phyloP scores from a whole-genome alignment of 805 yeast species.

The Starmerella asiatica region DNA sequence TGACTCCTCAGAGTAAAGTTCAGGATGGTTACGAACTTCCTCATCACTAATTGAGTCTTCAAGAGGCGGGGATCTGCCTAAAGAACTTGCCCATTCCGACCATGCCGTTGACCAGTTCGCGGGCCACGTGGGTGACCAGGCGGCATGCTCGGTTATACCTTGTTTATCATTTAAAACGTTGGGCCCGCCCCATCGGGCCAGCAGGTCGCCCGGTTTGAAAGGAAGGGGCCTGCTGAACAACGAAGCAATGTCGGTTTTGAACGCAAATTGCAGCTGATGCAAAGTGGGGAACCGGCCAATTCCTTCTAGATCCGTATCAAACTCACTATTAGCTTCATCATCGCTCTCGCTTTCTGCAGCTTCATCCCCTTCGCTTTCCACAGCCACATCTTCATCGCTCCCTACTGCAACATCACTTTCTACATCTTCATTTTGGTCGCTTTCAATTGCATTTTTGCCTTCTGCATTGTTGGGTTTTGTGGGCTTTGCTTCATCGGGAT shows the following conservation, averaged over 20 bases:
- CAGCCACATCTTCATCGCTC: neutral
- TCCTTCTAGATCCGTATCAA: conserved; percentile 14
- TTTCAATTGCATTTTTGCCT: neutral
- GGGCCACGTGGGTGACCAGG: conserved; percentile 8
- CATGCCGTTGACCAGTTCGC: conserved; percentile 5
- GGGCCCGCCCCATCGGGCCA: conserved; percentile 15
- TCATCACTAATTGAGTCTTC: conserved; percentile 2
- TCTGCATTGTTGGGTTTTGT: neutral
- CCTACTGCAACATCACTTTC: conserved; percentile 7
- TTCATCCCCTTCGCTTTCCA: neutral
- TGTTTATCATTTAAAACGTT: no score
- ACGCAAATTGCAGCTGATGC: conserved; percentile 15
- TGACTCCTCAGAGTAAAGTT: conserved; percentile 25
- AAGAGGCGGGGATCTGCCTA: conserved; percentile 10
- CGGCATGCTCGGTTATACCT: neutral
- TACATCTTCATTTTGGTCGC: neutral
- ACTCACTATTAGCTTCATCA: conserved; percentile 6
- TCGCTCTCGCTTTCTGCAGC: conserved; percentile 1
- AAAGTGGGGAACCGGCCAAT: conserved; percentile 18
- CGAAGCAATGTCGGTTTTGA: conserved; percentile 7
- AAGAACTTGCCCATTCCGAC: no score
- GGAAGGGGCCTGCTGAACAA: neutral
- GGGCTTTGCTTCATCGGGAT: neutral
- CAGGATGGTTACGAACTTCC: conserved; percentile 12
- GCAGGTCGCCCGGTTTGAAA: conserved; percentile 10